Base-by-base conservation (phyloP, 768 basidiomycete genomes). In the Paxillus rubicundulus region DNA sequence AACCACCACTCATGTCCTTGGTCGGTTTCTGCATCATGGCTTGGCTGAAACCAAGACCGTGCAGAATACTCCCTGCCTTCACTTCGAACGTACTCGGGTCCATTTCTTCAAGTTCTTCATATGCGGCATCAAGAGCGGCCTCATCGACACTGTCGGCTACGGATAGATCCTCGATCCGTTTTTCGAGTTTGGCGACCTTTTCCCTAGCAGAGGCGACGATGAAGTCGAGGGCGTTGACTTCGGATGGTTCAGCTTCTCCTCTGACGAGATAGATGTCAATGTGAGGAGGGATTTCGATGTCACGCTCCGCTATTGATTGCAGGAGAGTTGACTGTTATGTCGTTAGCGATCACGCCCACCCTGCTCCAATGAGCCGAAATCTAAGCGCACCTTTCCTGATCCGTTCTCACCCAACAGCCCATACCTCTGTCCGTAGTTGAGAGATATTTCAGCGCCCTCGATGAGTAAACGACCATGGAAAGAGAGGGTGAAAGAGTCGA, bases 1-100 rank as follows among this genome's bases (percentile, higher is more conserved):
- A 99, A 62, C 96, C 96, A 81, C 96, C 96, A 64, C 85, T 87
- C 96, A 99, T 99, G 69, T 99, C 96, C 74, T 92, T 96, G 28
- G 96, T 99, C 4, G 94, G 89, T 71, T 87, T 90, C 70, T 82
- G 81, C 95, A 98, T 97, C 96, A 98, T 98, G 49, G 75, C 67
- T 62, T 80, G 82, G 44, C 79, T 77, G 76, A 99, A 99, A 14
- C 96, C 96, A 36, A 99, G 84, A 83, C 96, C 97, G 63, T 96
- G 90, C n/a, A 98, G 81, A 61, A 99, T 96, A 60, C 89, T 89
- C 47, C 88, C 89, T 1, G 97, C 96, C 73, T 98, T 98, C 34
- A 86, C 81, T 71, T 98, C 97, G 67, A 99, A 99, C 5, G 94
- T 97, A 55, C 72, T 80, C 2, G 97, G 95, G 74, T 99, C 96